Evolutionary conservation across 1,284 basidiomycete species (phyloP), one percentile per base, ranked within the genome.

Genomic region (Malassezia dermatis): DNA sequence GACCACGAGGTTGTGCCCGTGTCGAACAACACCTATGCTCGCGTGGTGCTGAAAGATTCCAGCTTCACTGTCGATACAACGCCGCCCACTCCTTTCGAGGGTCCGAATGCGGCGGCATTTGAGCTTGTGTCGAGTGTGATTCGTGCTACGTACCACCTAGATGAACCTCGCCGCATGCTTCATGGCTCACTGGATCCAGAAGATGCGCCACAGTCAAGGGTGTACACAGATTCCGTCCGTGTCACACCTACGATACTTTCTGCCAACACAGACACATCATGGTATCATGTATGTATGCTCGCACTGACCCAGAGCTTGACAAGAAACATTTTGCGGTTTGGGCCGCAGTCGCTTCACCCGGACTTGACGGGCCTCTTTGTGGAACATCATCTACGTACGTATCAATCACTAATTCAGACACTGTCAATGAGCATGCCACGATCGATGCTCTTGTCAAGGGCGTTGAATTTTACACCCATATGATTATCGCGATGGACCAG

Each of bases 351-450:
- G 13, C 53, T 23, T 47, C 51, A 21, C 56, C 62, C 24, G 30
- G 76, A 75, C 17, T 75, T 76, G 57, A 61, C 59, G 54, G 56
- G 65, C 67, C 11, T 75, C 68, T 76, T 58, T 51, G 44, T 70
- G 71, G 60, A 73, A 62, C 76, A 77, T 41, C 79, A 79, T 3
- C 41, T 83, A 23, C 86, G 45, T 47, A 31, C 21, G 45, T 47
- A 26, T 37, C 8, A 1, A n/a, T 6, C 45, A 27, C 43, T 45
- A 24, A 30, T 12, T 1, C 7, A 47, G 45, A 86, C 70, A 85
- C 85, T 0, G 80, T 84, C 37, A 80, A 84, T 58, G 82, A 84
- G 76, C 76, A 79, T 77, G 59, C 53, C 56, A 45, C 49, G 27
- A 71, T 67, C 21, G 54, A 69, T 30, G 78, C 73, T 0, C 75